Evolutionary conservation across 1,139 yeast genomes (phyloP), one percentile per base, ranked within the genome.

Genomic region (Protomyces inundatus): DNA sequence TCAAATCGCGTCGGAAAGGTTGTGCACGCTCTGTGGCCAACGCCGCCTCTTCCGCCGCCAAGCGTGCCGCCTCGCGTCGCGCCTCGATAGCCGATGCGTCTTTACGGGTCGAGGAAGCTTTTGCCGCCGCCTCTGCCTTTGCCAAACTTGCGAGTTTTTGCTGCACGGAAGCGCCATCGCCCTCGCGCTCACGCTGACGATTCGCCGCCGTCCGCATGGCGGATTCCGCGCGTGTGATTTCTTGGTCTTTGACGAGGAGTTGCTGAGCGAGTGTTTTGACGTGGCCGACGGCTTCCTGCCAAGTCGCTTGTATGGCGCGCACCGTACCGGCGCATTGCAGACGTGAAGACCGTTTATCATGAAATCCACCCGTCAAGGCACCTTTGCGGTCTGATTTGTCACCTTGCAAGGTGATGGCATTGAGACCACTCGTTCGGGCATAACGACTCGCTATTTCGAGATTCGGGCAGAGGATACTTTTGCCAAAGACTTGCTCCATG

Each of bases 351-450:
- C 83, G 81, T 68, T 80, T 81, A 71, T 90, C 95, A 69, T 88
- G 81, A 72, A 82, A 90, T 61, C 98, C 98, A 75, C 98, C 98
- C 16, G 90, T 85, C 63, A 93, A 76, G 1, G 87, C 88, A 74
- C 98, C 98, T 68, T 80, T 84, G 59, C 82, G 83, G 70, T 90
- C 96, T 54, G 90, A 90, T 69, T 89, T 80, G 73, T 93, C 98
- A 68, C 98, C 98, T 74, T 89, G 95, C 40, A 93, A 77, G 0
- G 98, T 93, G 37, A 93, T 87, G 0, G 96, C 90, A 69, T 83
- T 86, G 45, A 91, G 76, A 51, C 83, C 83, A 71, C 79, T 83
- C 6, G 77, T 76, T 64, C 82, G 82, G 0, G 96, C 86, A 39
- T 88, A 77, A 68, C 85, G 87, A 2, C 86, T 79, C 0, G 96